These are phyloP conservation scores for Cryptococcus sp. DNA, from an alignment of 1,284 basidiomycete species.

Conservation along the genomic window DNA sequence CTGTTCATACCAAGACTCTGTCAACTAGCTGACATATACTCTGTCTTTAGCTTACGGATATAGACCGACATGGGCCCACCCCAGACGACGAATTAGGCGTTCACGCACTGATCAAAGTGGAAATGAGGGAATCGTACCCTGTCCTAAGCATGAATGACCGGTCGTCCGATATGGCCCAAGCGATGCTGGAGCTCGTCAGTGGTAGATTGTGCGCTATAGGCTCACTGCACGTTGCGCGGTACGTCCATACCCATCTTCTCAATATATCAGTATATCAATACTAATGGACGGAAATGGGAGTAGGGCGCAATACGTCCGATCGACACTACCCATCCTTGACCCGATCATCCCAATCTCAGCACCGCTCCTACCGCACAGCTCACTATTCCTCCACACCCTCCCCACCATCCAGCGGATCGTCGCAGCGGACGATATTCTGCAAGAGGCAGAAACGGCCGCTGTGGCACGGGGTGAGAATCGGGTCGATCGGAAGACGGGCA, in stretches of 20 bases:
- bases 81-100: conserved; percentile 66
- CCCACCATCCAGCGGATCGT: conserved; percentile 71
- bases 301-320: conserved; percentile 38
- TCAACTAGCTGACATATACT: background rate
- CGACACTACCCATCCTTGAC: conserved; percentile 56
- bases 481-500: conserved; percentile 46
- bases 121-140: conserved; percentile 23
- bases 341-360: conserved; percentile 51
- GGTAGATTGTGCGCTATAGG: conserved; percentile 5
- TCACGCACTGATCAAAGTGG: conserved; percentile 56
- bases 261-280: too few relatives aligned
- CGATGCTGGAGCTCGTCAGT: conserved; percentile 46
- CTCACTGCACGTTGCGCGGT: conserved; percentile 19
- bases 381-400: conserved; percentile 68
- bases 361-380: conserved; percentile 55
- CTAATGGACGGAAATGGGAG: background rate
- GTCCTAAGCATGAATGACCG: conserved; percentile 22
- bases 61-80: conserved; percentile 50
- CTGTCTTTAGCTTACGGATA: conserved; percentile 48
- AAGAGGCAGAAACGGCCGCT: conserved; percentile 39
- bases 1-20: background rate
- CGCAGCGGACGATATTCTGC: conserved; percentile 63
- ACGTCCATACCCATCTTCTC: background rate
- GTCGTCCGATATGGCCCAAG: conserved; percentile 33
- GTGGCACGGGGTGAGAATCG: conserved; percentile 31